A percentile compares a stretch with the other conserved stretches of the same genome.
Evolutionary conservation across 768 basidiomycete species (phyloP).

Genomic region (Filobasidium floriforme): DNA sequence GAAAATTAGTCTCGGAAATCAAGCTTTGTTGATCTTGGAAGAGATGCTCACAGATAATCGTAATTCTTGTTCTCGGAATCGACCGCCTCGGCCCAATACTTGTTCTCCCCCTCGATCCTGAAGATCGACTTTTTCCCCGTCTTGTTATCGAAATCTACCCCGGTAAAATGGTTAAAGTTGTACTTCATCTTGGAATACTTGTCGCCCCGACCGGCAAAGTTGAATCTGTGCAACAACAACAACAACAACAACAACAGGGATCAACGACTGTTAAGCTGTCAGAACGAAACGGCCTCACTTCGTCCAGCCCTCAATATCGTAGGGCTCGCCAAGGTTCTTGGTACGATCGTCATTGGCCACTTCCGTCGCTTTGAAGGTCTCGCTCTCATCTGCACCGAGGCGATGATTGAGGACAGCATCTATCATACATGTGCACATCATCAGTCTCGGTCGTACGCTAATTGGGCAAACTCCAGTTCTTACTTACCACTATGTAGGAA

Average conservation of each 20-base stretch:
- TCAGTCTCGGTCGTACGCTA: background rate
- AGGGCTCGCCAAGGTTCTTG: slow-evolving; percentile 54
- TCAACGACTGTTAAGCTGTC: no score
- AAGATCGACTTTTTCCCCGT: slow-evolving; percentile 58
- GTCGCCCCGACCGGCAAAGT: slow-evolving; percentile 66
- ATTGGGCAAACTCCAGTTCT: background rate
- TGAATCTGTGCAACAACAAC: slow-evolving; percentile 50
- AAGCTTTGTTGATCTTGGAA: no score
- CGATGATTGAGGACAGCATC: slow-evolving; percentile 76
- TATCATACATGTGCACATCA: slow-evolving; percentile 48
- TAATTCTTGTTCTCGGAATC: slow-evolving; percentile 64
- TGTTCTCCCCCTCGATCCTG: slow-evolving; percentile 57
- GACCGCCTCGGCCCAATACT: slow-evolving; percentile 74
- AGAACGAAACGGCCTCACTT: slow-evolving; percentile 30
- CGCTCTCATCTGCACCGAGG: slow-evolving; percentile 70
- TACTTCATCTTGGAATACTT: slow-evolving; percentile 48
- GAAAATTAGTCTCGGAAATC: no score
- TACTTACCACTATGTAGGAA: background rate
- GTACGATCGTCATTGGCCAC: slow-evolving; percentile 64
- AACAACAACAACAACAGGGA: no score
- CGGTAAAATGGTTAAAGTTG: slow-evolving; percentile 64
- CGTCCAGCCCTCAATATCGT: slow-evolving; percentile 61
- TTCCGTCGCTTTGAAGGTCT: slow-evolving; percentile 62
- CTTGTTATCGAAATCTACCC: slow-evolving; percentile 75
- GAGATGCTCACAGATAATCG: slow-evolving; percentile 31